These are phyloP conservation scores for Debaryomyces coudertii DNA, from an alignment of 1,139 yeast genomes.

Conservation along the genomic window DNA sequence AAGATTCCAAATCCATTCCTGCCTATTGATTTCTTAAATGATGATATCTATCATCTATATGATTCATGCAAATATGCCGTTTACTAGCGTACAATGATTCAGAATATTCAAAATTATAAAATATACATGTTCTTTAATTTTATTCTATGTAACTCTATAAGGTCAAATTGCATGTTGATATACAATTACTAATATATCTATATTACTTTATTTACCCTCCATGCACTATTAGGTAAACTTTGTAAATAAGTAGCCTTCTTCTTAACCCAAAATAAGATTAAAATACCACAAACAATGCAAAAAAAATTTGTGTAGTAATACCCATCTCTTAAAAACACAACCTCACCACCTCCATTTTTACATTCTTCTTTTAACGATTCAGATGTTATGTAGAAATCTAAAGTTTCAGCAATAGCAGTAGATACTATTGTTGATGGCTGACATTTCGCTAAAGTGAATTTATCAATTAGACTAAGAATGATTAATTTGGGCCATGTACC, in stretches of 20 bases:
- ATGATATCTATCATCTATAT: constrained; percentile 20
- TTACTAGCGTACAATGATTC: neutral
- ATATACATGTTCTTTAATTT: neutral
- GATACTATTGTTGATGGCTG: constrained; percentile 12
- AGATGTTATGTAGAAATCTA: constrained; percentile 19
- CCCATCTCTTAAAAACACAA: constrained; percentile 69
- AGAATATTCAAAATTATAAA: neutral
- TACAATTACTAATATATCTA: neutral
- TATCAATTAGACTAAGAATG: constrained; percentile 77
- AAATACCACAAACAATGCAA: constrained; percentile 71
- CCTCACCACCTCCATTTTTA: constrained; percentile 54
- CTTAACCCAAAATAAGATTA: constrained; percentile 70
- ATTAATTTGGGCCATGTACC: constrained; percentile 96
- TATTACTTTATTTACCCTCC: constrained; percentile 54
- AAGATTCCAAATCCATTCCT: constrained; percentile 44
- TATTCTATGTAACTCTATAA: constrained; percentile 1
- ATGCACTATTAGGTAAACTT: constrained; percentile 62
- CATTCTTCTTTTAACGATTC: constrained; percentile 54
- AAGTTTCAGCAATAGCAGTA: constrained; percentile 15
- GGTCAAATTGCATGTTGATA: neutral
- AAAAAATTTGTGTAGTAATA: constrained; percentile 76
- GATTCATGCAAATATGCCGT: neutral
- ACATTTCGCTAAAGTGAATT: constrained; percentile 70
- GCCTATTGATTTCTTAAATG: constrained; percentile 46
- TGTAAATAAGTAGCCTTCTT: constrained; percentile 61